phyloP scores from a whole-genome alignment of 2,329 filamentous ascomycete species.

The Xylaria sp. region DNA sequence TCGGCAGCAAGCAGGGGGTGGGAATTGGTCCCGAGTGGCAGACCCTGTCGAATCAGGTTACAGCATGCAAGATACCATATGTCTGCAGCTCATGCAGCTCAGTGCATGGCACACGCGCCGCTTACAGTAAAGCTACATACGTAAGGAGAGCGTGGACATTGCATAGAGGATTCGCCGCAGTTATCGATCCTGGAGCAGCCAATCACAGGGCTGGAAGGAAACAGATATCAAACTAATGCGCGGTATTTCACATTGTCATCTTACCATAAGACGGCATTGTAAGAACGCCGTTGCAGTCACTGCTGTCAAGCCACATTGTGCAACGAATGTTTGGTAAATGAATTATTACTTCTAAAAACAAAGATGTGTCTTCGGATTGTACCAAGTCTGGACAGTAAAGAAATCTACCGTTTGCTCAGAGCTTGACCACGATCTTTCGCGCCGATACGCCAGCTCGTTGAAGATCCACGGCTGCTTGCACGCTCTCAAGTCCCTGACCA shows the following conservation, averaged over 20 bases:
- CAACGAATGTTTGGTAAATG: background rate
- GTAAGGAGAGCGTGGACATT: background rate
- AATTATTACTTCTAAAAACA: too few relatives aligned
- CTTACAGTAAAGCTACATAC: background rate
- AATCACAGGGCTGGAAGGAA: background rate
- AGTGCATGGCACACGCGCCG: background rate
- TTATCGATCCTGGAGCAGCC: background rate
- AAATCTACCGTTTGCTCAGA: constrained; percentile 12
- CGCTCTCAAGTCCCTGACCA: constrained; percentile 55
- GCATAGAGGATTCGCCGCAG: background rate
- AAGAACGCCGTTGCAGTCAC: background rate
- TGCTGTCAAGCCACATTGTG: background rate
- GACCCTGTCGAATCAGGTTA: background rate
- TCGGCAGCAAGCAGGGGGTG: background rate
- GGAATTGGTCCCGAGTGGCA: background rate
- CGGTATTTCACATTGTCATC: background rate
- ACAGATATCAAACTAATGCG: background rate
- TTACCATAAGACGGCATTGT: constrained; percentile 8
- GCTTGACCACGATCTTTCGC: constrained; percentile 55
- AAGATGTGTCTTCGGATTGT: background rate
- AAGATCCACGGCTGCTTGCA: constrained; percentile 56
- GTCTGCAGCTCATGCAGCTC: background rate
- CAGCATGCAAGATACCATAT: background rate
- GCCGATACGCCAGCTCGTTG: constrained; percentile 55
- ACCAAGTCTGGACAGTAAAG: background rate